These are phyloP conservation scores for Protomyces lactucae-debilis DNA, from an alignment of 1,139 yeast species.

Conservation along the genomic window DNA sequence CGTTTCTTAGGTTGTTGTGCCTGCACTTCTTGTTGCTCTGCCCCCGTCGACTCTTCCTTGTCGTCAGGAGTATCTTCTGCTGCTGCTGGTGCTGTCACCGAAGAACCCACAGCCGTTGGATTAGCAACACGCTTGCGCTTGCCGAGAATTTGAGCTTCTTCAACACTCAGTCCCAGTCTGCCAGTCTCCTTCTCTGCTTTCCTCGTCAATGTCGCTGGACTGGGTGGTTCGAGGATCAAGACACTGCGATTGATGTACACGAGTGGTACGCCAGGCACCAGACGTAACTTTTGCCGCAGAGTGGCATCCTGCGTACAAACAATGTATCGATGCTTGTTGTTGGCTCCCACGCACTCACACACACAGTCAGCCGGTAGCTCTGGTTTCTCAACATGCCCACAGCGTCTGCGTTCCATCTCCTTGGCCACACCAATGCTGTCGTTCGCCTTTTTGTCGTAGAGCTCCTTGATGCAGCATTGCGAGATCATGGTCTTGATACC, in stretches of 20 bases:
- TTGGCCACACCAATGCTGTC: slow-evolving; percentile 80
- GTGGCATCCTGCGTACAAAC: slow-evolving; percentile 77
- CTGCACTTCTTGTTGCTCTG: background rate
- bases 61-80: background rate
- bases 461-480: slow-evolving; percentile 87
- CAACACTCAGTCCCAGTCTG: slow-evolving; percentile 47
- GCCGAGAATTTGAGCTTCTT: slow-evolving; percentile 23
- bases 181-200: slow-evolving; percentile 55
- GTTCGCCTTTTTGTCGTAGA: slow-evolving; percentile 54
- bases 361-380: slow-evolving; percentile 72
- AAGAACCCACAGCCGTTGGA: background rate
- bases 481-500: slow-evolving; percentile 91
- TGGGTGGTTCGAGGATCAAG: slow-evolving; percentile 91
- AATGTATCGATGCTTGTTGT: slow-evolving; percentile 81
- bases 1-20: background rate
- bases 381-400: slow-evolving; percentile 49
- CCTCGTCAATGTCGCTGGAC: slow-evolving; percentile 59
- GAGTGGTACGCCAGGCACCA: slow-evolving; percentile 84
- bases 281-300: slow-evolving; percentile 62
- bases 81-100: background rate
- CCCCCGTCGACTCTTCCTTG: background rate
- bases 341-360: slow-evolving; percentile 63
- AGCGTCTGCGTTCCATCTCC: slow-evolving; percentile 71
- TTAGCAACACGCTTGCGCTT: slow-evolving; percentile 19
- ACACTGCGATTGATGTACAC: slow-evolving; percentile 84